Evolutionary conservation across 2,329 filamentous ascomycete genomes (phyloP).

Genomic region (Emergomyces orientalis): DNA sequence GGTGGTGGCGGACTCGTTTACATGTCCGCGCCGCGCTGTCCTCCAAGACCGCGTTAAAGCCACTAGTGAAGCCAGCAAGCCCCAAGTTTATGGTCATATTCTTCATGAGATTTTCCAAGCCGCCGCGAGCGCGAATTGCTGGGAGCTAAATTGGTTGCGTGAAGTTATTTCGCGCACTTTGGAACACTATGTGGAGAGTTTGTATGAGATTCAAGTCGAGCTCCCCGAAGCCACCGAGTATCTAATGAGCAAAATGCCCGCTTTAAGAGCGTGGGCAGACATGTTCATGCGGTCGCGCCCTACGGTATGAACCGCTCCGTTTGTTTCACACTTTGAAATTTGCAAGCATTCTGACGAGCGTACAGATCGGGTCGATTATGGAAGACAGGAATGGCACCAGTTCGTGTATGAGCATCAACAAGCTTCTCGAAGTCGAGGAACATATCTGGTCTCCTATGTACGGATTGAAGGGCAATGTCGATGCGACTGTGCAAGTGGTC

Average conservation of each 20-base stretch:
- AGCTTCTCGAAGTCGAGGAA: conserved; percentile 91
- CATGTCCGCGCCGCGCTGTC: conserved; percentile 80
- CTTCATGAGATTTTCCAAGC: conserved; percentile 94
- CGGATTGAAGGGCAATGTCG: conserved; percentile 93
- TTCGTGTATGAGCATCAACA: conserved; percentile 76
- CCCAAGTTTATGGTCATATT: conserved; percentile 85
- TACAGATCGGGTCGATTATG: conserved; percentile 58
- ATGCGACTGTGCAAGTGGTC: conserved; percentile 84
- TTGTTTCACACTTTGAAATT: background rate
- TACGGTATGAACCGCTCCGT: conserved; percentile 41
- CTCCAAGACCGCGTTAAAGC: conserved; percentile 92
- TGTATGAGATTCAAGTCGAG: conserved; percentile 77
- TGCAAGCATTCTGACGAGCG: conserved; percentile 21
- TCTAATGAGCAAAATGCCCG: conserved; percentile 70
- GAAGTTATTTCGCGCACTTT: conserved; percentile 59
- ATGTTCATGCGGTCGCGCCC: conserved; percentile 67
- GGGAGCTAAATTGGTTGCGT: conserved; percentile 61
- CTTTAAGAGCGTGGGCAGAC: conserved; percentile 73
- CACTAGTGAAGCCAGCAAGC: conserved; percentile 66
- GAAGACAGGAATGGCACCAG: conserved; percentile 70
- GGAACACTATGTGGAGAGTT: conserved; percentile 72
- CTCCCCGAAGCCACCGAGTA: conserved; percentile 66
- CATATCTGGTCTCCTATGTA: conserved; percentile 98
- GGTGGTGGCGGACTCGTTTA: conserved; percentile 92
- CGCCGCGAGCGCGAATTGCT: conserved; percentile 71